Conservation (phyloP, 2,329 filamentous ascomycete genomes). For the Paecilomyces variotii region DNA sequence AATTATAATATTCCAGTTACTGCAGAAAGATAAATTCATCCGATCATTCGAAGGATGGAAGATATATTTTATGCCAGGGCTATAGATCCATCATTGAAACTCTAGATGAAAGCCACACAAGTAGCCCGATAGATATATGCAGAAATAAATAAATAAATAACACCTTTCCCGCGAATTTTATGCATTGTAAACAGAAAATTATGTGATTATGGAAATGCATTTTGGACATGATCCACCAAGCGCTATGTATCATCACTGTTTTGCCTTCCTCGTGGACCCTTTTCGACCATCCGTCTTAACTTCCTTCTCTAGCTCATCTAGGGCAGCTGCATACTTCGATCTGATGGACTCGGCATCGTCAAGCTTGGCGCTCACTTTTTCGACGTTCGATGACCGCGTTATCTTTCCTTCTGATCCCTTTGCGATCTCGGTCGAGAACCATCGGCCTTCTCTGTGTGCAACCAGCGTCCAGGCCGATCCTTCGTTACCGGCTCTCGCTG, state of each 20-base stretch:
- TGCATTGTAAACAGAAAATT: background rate
- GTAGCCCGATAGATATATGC: background rate
- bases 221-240: background rate
- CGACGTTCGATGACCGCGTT: constrained; percentile 18
- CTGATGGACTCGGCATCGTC: constrained; percentile 20
- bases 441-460: constrained; percentile 71
- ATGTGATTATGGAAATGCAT: no score
- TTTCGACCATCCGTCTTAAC: constrained; percentile 18
- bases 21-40: background rate
- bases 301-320: constrained; percentile 30
- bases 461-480: constrained; percentile 84
- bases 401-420: constrained; percentile 33
- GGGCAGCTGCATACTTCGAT: constrained; percentile 23
- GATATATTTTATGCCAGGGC: background rate
- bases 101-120: background rate
- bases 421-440: constrained; percentile 85
- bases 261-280: background rate
- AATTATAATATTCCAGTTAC: background rate
- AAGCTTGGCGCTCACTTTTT: constrained; percentile 23
- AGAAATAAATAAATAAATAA: no score
- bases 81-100: background rate
- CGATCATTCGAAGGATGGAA: background rate
- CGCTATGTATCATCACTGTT: background rate
- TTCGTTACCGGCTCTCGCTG: constrained; percentile 67
- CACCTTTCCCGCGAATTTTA: background rate